Conservation (phyloP, 345 rosid genomes). For the Cardiospermum halicacabum region DNA sequence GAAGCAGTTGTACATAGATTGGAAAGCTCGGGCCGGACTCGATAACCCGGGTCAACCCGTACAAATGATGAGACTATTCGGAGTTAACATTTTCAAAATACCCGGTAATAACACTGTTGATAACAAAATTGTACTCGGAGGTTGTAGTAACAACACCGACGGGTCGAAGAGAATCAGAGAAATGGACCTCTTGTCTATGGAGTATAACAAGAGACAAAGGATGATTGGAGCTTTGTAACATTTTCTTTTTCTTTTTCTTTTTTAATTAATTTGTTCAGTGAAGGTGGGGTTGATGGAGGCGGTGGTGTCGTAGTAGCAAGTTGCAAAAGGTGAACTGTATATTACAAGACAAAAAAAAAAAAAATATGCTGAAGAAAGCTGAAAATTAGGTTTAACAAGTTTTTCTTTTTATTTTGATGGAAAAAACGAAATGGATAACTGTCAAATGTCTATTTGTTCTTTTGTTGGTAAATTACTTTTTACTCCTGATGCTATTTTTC, state of each 20-base stretch:
- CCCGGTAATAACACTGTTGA: constrained; percentile 15
- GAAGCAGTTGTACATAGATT: constrained; percentile 61
- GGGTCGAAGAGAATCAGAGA: constrained; percentile 55
- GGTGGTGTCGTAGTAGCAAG: constrained; percentile 17
- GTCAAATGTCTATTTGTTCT: constrained; percentile 20
- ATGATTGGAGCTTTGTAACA: constrained; percentile 65
- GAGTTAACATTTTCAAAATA: constrained; percentile 68
- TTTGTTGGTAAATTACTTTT: no score
- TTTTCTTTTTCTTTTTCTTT: neutral
- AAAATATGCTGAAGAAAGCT: constrained; percentile 40
- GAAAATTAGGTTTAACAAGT: constrained; percentile 26
- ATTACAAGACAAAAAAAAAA: constrained; percentile 35
- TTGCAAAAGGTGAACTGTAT: constrained; percentile 43
- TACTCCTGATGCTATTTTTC: neutral
- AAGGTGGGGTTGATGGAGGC: constrained; percentile 2
- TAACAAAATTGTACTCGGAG: constrained; percentile 25
- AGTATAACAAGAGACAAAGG: constrained; percentile 68
- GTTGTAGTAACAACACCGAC: constrained; percentile 22
- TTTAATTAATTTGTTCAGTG: neutral
- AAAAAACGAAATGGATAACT: constrained; percentile 17
- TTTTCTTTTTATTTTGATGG: neutral
- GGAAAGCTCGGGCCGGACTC: constrained; percentile 30
- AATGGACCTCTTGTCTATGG: constrained; percentile 47
- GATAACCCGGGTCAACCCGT: constrained; percentile 32
- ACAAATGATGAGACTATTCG: constrained; percentile 63